phyloP scores from a whole-genome alignment of 208 protist genomes.

The Blechomonas ayalai region DNA sequence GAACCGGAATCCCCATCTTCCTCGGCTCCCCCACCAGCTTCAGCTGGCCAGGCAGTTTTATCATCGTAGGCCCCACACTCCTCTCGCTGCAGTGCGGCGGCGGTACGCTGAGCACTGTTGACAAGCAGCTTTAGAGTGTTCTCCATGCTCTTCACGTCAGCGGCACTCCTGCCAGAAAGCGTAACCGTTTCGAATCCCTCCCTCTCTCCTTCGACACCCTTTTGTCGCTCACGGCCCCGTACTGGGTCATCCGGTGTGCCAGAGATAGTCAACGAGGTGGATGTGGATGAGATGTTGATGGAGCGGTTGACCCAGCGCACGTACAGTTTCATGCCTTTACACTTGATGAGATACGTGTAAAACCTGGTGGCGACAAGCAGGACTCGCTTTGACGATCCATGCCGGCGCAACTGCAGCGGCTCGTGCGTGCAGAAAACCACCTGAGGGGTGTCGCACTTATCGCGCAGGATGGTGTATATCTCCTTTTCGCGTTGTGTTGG shows the following conservation, averaged over 20 bases:
- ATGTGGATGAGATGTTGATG: constrained; percentile 44
- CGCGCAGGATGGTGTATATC: constrained; percentile 64
- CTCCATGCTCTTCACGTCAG: background rate
- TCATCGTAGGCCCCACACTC: background rate
- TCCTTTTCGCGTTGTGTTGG: constrained; percentile 7
- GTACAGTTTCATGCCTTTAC: constrained; percentile 70
- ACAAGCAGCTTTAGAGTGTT: background rate
- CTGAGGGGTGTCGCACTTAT: constrained; percentile 62
- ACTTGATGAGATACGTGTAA: constrained; percentile 79
- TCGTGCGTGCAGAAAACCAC: constrained; percentile 49
- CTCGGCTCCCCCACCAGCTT: background rate
- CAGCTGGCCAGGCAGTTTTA: background rate
- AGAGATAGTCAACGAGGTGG: too few relatives aligned
- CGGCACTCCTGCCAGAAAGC: background rate
- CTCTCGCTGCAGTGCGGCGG: constrained; percentile 1
- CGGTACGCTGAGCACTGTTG: background rate
- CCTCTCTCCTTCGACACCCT: too few relatives aligned
- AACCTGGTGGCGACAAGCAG: constrained; percentile 58
- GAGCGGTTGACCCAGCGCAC: constrained; percentile 59
- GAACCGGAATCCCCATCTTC: constrained; percentile 30
- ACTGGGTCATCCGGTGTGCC: too few relatives aligned
- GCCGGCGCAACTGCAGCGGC: constrained; percentile 32
- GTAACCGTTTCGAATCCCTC: too few relatives aligned
- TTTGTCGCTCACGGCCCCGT: too few relatives aligned
- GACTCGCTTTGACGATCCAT: constrained; percentile 44